phyloP scores from a whole-genome alignment of 129 eudicot species.

The Scalesia atractyloides region DNA sequence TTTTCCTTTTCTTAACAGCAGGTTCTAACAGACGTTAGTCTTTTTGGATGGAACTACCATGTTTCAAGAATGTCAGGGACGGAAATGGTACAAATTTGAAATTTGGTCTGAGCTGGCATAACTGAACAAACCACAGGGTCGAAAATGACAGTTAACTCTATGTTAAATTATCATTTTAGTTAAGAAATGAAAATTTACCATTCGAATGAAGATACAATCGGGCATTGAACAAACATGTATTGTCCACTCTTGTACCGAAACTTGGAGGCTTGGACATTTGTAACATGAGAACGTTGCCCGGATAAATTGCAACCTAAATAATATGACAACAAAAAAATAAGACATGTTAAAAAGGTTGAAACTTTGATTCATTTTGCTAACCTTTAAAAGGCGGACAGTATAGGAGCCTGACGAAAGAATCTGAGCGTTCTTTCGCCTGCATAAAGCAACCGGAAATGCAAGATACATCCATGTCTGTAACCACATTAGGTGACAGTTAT shows the following conservation, averaged over 20 bases:
- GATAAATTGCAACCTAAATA: slow-evolving; percentile 86
- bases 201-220: slow-evolving; percentile 90
- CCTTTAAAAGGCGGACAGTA: slow-evolving; percentile 79
- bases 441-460: slow-evolving; percentile 90
- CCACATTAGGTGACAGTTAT: slow-evolving; percentile 8
- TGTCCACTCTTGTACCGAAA: slow-evolving; percentile 96
- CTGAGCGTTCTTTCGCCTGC: slow-evolving; percentile 94
- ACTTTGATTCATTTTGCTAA: slow-evolving; percentile 23
- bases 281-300: slow-evolving; percentile 85
- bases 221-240: slow-evolving; percentile 97
- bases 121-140: too few relatives aligned
- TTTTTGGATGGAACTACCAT: too few relatives aligned
- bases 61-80: too few relatives aligned
- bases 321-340: slow-evolving; percentile 16
- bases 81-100: too few relatives aligned
- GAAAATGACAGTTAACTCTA: too few relatives aligned
- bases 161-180: not conserved
- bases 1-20: too few relatives aligned
- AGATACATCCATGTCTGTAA: slow-evolving; percentile 98
- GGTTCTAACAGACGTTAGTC: too few relatives aligned
- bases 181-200: slow-evolving; percentile 45
- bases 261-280: slow-evolving; percentile 96
- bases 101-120: too few relatives aligned
- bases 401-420: slow-evolving; percentile 82
- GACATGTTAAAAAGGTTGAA: not conserved